phyloP scores from a whole-genome alignment of 768 basidiomycete genomes.

The Hemileccinum impolitum region DNA sequence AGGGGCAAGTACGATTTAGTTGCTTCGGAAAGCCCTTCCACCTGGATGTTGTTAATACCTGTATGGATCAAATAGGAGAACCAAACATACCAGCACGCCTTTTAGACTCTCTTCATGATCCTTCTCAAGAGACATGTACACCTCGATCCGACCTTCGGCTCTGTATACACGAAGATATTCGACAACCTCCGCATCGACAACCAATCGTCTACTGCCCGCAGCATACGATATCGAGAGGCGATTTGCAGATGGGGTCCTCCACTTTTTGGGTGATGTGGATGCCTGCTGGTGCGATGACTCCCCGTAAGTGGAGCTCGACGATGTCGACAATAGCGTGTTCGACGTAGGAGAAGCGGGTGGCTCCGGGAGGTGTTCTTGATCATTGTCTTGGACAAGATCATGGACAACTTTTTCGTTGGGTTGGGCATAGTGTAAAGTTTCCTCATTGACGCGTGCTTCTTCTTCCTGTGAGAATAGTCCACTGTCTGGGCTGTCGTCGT shows the following conservation, averaged over 20 bases:
- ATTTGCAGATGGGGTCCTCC: slow-evolving; percentile 66
- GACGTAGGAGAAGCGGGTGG: slow-evolving; percentile 57
- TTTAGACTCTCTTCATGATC: slow-evolving; percentile 56
- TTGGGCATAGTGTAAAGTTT: slow-evolving; percentile 15
- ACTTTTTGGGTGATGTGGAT: slow-evolving; percentile 29
- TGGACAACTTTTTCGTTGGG: slow-evolving; percentile 18
- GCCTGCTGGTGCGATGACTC: slow-evolving; percentile 39
- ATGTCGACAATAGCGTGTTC: slow-evolving; percentile 40
- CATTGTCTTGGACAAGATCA: slow-evolving; percentile 16
- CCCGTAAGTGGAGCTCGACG: slow-evolving; percentile 40
- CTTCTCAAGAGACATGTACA: slow-evolving; percentile 57
- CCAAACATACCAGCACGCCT: slow-evolving; percentile 67
- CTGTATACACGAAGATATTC: slow-evolving; percentile 78
- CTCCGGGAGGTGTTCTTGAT: slow-evolving; percentile 52
- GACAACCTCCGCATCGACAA: slow-evolving; percentile 86
- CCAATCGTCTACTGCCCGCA: slow-evolving; percentile 78
- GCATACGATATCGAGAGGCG: slow-evolving; percentile 95
- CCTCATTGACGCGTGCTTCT: slow-evolving; percentile 19
- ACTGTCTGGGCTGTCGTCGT: slow-evolving; percentile 41
- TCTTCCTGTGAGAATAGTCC: slow-evolving; percentile 29
- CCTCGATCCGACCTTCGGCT: slow-evolving; percentile 82
- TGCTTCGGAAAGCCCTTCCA: slow-evolving; percentile 69
- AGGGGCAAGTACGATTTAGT: slow-evolving; percentile 69
- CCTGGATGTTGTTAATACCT: slow-evolving; percentile 38
- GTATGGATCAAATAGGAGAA: slow-evolving; percentile 1